phyloP scores from a whole-genome alignment of 768 basidiomycete species.

The Tricholoma saponaceum region DNA sequence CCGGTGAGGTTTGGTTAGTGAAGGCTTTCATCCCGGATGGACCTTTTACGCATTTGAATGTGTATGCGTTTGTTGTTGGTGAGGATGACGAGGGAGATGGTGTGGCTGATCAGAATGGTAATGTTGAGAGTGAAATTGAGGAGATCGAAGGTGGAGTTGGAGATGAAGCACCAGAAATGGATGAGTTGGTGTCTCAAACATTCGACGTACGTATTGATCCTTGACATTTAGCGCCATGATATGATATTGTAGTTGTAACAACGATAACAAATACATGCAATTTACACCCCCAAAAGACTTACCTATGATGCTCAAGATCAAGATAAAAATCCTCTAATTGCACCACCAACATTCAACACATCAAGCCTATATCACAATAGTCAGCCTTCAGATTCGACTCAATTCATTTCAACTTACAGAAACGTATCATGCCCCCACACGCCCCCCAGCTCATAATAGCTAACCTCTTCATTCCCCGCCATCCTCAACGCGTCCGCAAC shows the following conservation, averaged over 20 bases:
- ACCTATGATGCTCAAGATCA: slow-evolving; percentile 23
- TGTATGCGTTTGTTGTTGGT: too few relatives aligned
- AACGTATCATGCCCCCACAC: slow-evolving; percentile 99
- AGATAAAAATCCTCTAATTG: slow-evolving; percentile 84
- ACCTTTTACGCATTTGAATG: too few relatives aligned
- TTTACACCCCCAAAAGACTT: not conserved
- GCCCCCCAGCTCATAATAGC: slow-evolving; percentile 96
- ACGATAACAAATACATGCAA: not conserved
- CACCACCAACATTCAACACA: slow-evolving; percentile 85
- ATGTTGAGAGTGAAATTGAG: not conserved
- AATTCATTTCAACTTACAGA: slow-evolving; percentile 49
- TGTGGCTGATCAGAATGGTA: too few relatives aligned
- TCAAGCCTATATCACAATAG: slow-evolving; percentile 53
- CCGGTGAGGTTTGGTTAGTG: too few relatives aligned
- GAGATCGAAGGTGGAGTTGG: not conserved
- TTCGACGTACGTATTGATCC: too few relatives aligned
- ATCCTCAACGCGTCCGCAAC: slow-evolving; percentile 87
- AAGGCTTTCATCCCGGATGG: too few relatives aligned
- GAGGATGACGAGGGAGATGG: too few relatives aligned
- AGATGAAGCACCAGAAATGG: too few relatives aligned
- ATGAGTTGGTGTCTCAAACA: not conserved
- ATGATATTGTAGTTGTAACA: too few relatives aligned
- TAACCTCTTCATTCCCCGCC: slow-evolving; percentile 84
- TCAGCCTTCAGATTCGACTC: not conserved
- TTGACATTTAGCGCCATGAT: not conserved